Percentiles rank a stretch among this genome's conserved stretches.
These are phyloP conservation scores for Primulina huaijiensis DNA, from an alignment of 257 asterid species.

Conservation along the genomic window DNA sequence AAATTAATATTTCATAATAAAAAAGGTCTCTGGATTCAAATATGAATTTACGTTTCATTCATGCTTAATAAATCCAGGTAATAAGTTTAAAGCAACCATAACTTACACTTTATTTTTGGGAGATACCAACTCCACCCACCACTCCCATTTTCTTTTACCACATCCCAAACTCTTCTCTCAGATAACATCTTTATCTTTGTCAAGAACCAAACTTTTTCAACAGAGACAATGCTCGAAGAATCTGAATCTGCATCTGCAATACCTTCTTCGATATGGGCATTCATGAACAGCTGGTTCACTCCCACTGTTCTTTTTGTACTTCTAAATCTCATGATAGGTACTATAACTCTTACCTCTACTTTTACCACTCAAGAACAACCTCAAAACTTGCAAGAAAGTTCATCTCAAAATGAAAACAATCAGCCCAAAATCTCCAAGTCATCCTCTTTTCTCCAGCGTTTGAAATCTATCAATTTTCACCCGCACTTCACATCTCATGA, in stretches of 20 bases:
- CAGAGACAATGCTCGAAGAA: constrained; percentile 55
- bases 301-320: constrained; percentile 78
- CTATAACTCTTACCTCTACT: constrained; percentile 65
- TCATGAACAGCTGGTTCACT: constrained; percentile 87
- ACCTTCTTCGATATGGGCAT: constrained; percentile 69
- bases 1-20: too few relatives aligned
- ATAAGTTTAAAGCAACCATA: neutral
- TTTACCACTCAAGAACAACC: constrained; percentile 43
- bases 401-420: constrained; percentile 13
- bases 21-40: too few relatives aligned
- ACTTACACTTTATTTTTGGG: neutral
- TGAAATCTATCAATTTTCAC: constrained; percentile 55
- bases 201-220: neutral
- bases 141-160: neutral
- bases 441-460: constrained; percentile 64
- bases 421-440: constrained; percentile 7
- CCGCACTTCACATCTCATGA: constrained; percentile 41
- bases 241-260: constrained; percentile 59
- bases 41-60: too few relatives aligned
- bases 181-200: neutral
- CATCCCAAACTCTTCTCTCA: neutral
- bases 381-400: constrained; percentile 26
- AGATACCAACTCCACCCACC: neutral
- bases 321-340: constrained; percentile 75
- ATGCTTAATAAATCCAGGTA: too few relatives aligned